A percentile compares a stretch with the other conserved stretches of the same genome.
Evolutionary conservation across 1,284 basidiomycete species (phyloP).

Genomic region (Microbotryum scabiosae): DNA sequence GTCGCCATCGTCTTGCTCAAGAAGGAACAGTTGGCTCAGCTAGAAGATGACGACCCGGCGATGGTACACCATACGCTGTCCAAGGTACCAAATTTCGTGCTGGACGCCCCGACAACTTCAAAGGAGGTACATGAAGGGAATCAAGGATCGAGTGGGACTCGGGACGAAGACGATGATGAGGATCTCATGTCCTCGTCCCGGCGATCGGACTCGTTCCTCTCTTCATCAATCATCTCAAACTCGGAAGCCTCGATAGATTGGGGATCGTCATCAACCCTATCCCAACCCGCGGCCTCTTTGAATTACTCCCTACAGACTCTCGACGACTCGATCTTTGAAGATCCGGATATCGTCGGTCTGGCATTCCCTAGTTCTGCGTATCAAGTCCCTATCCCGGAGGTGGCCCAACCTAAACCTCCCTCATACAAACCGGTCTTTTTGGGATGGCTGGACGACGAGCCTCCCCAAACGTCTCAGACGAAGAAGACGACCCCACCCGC

Average conservation of each 20-base stretch:
- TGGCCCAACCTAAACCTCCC: too few relatives aligned
- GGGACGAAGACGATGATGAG: conserved; percentile 11
- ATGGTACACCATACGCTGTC: conserved; percentile 32
- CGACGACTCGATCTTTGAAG: conserved; percentile 22
- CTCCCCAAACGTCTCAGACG: not conserved
- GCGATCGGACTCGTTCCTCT: conserved; percentile 3
- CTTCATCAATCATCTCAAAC: conserved; percentile 1
- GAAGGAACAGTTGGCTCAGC: not conserved
- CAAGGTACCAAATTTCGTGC: conserved; percentile 26
- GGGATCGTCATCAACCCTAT: not conserved
- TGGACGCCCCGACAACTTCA: not conserved
- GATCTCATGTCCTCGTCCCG: conserved; percentile 15
- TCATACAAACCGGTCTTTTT: not conserved
- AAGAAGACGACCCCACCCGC: not conserved
- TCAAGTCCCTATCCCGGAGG: not conserved
- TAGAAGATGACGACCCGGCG: conserved; percentile 28
- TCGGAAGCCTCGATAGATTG: too few relatives aligned
- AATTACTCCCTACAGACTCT: conserved; percentile 15
- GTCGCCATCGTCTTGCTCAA: conserved; percentile 14
- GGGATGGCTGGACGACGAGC: not conserved
- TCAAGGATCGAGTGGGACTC: not conserved
- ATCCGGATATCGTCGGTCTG: conserved; percentile 22
- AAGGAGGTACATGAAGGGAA: not conserved
- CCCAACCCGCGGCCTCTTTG: conserved; percentile 9
- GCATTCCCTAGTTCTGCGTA: conserved; percentile 6